phyloP scores from a whole-genome alignment of 2,329 filamentous ascomycete genomes.

The Fusarium poae region DNA sequence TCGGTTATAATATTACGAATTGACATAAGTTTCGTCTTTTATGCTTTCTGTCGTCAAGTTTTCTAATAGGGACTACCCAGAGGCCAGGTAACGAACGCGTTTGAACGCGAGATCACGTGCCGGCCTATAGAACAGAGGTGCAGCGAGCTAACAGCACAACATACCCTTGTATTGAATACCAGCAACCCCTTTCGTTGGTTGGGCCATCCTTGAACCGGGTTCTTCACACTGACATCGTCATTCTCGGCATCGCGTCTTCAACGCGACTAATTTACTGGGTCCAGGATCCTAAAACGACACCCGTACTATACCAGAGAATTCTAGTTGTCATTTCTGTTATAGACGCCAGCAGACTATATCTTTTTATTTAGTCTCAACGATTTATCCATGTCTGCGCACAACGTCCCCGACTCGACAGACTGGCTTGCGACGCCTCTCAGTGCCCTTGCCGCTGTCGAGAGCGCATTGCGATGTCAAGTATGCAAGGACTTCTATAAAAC shows the following conservation, averaged over 20 bases:
- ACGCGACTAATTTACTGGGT: conserved; percentile 39
- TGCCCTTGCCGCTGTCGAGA: conserved; percentile 78
- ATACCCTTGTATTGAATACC: background rate
- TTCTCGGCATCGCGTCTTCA: conserved; percentile 40
- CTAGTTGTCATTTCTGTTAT: conserved; percentile 1
- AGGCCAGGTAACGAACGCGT: conserved; percentile 35
- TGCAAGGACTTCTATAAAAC: conserved; percentile 98
- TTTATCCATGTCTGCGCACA: conserved; percentile 50
- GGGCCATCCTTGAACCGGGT: conserved; percentile 14
- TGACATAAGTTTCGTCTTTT: background rate
- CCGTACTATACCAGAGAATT: conserved; percentile 7
- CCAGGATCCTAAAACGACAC: conserved; percentile 2
- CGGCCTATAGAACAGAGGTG: rapidly evolving
- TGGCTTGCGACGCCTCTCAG: conserved; percentile 80
- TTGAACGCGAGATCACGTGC: conserved; percentile 55
- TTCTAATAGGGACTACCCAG: background rate
- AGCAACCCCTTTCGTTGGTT: background rate
- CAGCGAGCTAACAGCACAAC: background rate
- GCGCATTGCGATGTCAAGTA: conserved; percentile 90
- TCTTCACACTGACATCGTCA: conserved; percentile 21
- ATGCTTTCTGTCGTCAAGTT: background rate
- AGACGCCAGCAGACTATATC: background rate
- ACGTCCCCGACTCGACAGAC: conserved; percentile 83
- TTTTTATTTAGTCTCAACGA: background rate
- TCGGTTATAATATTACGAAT: background rate